Base-by-base conservation (phyloP, 2,329 filamentous ascomycete genomes). In the Xylariaceae sp. region DNA sequence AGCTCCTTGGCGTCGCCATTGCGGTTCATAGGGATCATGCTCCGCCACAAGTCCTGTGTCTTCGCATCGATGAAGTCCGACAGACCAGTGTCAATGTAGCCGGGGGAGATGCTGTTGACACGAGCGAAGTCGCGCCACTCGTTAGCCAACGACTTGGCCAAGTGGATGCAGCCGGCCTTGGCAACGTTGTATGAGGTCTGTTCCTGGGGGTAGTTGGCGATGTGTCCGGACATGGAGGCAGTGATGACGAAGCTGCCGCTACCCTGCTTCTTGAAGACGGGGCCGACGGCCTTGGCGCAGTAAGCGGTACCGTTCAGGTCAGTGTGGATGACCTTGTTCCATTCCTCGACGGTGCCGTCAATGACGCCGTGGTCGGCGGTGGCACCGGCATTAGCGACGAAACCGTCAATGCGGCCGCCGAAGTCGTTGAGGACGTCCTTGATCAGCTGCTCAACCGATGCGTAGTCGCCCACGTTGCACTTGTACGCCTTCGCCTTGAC, bases 331-430 rank as follows among this genome's bases (percentile, higher is more conserved):
- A 88, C 83, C 55, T 81, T 78, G 59, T 78, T 78, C 74, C 87
- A 88, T 69, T 82, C 80, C 15, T 80, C 76, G 18, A 84, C 69
- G 10, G 80, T 73, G 23, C 79, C 81, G 30, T 85, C 80, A 23
- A 85, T 75, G 69, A 83, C 79, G 7, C 82, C 74, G 1, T 81
- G 82, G 65, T 86, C 75, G 1, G 78, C 83, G 1, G 82, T 81
- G 55, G 85, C 81, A 41, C 83, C 87, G 47, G 82, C 87, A 73
- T 92, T 91, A 68, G 88, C 88, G 56, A 92, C 82, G 67, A 92
- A 90, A 62, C 87, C 82, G 65, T 91, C 88, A 59, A 91, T 83
- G 53, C 85, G 83, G 68, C 86, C 86, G 71, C 86, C 86, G 71
- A 92, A 92, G 70, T 92, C 89, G 65, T 78, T 76, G 71, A 88